Conservation (phyloP, 495 filamentous ascomycete species). For the Platismatia glauca region DNA sequence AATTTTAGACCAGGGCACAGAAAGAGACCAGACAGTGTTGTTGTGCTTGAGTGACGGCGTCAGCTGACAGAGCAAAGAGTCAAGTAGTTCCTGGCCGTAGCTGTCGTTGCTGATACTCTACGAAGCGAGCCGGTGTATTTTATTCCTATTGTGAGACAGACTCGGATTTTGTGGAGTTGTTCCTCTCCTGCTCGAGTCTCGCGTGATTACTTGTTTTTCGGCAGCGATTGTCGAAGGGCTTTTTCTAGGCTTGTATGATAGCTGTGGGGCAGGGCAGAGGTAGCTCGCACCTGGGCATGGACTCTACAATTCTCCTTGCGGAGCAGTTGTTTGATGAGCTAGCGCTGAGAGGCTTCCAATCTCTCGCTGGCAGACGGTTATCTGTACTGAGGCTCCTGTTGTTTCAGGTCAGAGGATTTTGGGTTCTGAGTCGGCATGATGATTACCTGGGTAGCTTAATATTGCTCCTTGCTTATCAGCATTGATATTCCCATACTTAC, state of each 20-base stretch:
- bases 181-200: too few species aligned
- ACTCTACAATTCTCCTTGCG: background rate
- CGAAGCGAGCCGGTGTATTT: background rate
- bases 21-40: background rate
- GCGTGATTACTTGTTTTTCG: background rate
- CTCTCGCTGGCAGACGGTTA: too few species aligned
- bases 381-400: too few species aligned
- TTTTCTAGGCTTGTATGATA: background rate
- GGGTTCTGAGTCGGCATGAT: too few species aligned
- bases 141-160: background rate
- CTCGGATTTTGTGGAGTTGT: too few species aligned
- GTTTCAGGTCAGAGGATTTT: too few species aligned
- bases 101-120: background rate
- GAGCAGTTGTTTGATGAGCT: too few species aligned
- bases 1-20: background rate
- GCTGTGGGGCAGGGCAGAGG: background rate
- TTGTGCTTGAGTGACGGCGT: background rate
- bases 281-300: background rate
- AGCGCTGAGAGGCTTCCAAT: too few species aligned
- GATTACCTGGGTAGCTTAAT: too few species aligned
- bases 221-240: background rate
- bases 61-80: background rate
- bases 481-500: too few species aligned
- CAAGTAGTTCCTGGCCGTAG: background rate
- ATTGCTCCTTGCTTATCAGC: too few species aligned